phyloP scores from a whole-genome alignment of 257 asterid species.

The Salvia hispanica region DNA sequence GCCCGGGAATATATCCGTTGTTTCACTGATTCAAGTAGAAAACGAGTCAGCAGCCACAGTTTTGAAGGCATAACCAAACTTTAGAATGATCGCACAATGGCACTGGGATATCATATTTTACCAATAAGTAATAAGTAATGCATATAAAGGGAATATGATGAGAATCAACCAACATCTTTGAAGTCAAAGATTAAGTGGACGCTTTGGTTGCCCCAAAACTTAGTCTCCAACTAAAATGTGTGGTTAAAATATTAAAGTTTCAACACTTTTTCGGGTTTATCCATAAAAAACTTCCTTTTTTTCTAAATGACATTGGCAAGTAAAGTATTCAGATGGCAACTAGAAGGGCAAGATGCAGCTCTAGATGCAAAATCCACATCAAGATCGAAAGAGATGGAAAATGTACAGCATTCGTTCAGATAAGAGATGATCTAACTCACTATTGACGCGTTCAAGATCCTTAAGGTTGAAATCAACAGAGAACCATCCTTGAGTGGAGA shows the following conservation, averaged over 20 bases:
- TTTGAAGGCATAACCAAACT: conserved; percentile 10
- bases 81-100: neutral
- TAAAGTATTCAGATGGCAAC: neutral
- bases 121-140: neutral
- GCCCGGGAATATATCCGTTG: conserved; percentile 65
- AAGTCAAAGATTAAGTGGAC: neutral
- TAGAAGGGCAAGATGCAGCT: neutral
- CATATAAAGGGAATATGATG: neutral
- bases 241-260: neutral
- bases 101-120: neutral
- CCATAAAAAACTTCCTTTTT: neutral
- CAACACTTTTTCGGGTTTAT: neutral
- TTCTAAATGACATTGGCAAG: neutral
- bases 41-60: conserved; percentile 28
- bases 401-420: neutral
- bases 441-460: conserved; percentile 43
- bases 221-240: neutral
- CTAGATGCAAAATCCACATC: neutral
- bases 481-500: conserved; percentile 55
- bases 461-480: conserved; percentile 62
- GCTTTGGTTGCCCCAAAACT: neutral
- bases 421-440: conserved; percentile 50
- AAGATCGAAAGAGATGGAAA: neutral
- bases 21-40: conserved; percentile 51
- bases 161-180: neutral